These are phyloP conservation scores for Ustilago cynodontis DNA, from an alignment of 1,284 basidiomycete species.

Conservation along the genomic window DNA sequence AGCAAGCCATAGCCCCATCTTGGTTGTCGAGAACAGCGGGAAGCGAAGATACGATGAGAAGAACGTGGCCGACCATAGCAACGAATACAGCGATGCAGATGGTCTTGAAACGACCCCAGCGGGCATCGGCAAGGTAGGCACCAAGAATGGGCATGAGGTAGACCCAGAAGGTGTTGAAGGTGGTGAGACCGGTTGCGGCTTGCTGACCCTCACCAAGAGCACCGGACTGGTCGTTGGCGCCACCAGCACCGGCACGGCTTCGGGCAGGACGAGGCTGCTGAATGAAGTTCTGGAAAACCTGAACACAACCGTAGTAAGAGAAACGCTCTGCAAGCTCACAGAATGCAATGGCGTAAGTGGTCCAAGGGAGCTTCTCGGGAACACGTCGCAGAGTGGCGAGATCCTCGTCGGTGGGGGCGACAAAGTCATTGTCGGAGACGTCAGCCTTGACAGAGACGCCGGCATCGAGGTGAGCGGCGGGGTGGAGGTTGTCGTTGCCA, in stretches of 20 bases:
- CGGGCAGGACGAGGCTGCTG: slow-evolving; percentile 58
- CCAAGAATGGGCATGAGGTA: slow-evolving; percentile 65
- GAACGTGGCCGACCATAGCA: slow-evolving; percentile 75
- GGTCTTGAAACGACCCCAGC: slow-evolving; percentile 73
- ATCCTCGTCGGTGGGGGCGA: slow-evolving; percentile 61
- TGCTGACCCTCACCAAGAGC: slow-evolving; percentile 65
- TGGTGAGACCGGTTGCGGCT: slow-evolving; percentile 65
- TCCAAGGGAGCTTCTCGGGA: slow-evolving; percentile 65
- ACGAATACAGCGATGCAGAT: slow-evolving; percentile 70
- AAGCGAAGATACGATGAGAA: slow-evolving; percentile 80
- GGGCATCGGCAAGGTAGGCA: slow-evolving; percentile 71
- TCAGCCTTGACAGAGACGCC: slow-evolving; percentile 37
- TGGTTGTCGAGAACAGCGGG: slow-evolving; percentile 77
- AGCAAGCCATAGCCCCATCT: slow-evolving; percentile 76
- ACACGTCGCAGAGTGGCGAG: slow-evolving; percentile 61
- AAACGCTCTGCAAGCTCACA: slow-evolving; percentile 70
- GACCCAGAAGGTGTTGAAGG: slow-evolving; percentile 68
- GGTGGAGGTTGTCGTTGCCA: slow-evolving; percentile 38
- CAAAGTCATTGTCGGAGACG: slow-evolving; percentile 41
- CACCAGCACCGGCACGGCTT: slow-evolving; percentile 58
- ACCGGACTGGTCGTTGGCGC: slow-evolving; percentile 57
- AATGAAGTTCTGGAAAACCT: slow-evolving; percentile 67
- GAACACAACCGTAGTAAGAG: slow-evolving; percentile 67
- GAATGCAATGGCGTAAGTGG: slow-evolving; percentile 64
- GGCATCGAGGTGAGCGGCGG: slow-evolving; percentile 47